phyloP scores from a whole-genome alignment of 805 yeast species.

The Barnettozyma botsteinii region DNA sequence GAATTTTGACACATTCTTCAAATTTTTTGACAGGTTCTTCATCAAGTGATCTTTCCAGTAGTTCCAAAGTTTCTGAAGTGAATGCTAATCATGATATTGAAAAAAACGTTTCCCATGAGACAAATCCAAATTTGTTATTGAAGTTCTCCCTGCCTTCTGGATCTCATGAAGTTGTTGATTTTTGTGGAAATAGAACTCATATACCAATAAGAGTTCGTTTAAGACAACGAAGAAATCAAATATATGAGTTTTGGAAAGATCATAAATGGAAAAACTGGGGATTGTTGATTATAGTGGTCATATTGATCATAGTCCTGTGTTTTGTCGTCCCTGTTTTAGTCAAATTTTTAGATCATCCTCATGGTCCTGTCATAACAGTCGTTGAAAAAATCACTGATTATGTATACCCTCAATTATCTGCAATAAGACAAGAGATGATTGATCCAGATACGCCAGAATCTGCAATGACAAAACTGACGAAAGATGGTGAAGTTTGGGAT shows the following conservation, averaged over 20 bases:
- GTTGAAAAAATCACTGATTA: constrained; percentile 8
- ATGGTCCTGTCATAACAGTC: neutral
- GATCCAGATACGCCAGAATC: constrained; percentile 59
- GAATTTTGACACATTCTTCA: neutral
- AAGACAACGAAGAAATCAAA: constrained; percentile 1
- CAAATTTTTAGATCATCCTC: neutral
- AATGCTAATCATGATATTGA: neutral
- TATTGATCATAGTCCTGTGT: constrained; percentile 1
- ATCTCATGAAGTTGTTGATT: neutral
- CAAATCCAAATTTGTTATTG: neutral
- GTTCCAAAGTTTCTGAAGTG: no score
- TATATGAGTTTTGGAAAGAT: constrained; percentile 2
- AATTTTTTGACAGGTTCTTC: neutral
- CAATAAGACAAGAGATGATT: constrained; percentile 44
- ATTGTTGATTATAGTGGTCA: neutral
- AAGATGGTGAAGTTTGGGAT: constrained; percentile 61
- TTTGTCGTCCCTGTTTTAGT: constrained; percentile 5
- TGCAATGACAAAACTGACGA: constrained; percentile 45
- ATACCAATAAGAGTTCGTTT: constrained; percentile 3
- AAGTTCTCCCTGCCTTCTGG: neutral
- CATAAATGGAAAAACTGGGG: constrained; percentile 8
- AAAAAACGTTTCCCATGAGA: neutral
- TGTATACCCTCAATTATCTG: constrained; percentile 43
- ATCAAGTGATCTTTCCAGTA: neutral
- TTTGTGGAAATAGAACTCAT: neutral